Conservation (phyloP, 208 protist genomes). For the Leishmania mexicana region DNA sequence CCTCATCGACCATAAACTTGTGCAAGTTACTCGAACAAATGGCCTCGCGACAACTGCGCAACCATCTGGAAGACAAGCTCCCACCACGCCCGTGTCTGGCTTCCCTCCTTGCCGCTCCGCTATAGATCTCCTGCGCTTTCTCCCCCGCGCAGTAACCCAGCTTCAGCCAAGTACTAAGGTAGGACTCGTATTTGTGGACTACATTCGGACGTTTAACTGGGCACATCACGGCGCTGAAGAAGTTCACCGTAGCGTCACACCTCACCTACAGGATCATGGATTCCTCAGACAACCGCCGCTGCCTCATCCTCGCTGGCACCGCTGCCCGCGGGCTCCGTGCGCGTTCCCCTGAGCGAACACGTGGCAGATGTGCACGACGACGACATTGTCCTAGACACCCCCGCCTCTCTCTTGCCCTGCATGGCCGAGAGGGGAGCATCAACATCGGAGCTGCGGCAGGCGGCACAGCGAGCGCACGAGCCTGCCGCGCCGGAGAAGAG, state of each 20-base stretch:
- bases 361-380: slow-evolving; percentile 42
- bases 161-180: neutral
- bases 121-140: neutral
- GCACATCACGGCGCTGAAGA: neutral
- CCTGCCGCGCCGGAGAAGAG: slow-evolving; percentile 28
- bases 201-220: neutral
- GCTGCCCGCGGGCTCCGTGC: neutral
- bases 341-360: neutral
- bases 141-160: neutral
- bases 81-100: neutral
- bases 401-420: slow-evolving; percentile 33
- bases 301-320: slow-evolving; percentile 1
- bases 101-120: neutral
- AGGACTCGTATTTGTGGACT: neutral
- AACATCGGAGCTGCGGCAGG: slow-evolving; percentile 6
- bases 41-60: neutral
- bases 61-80: neutral
- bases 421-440: neutral
- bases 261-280: neutral
- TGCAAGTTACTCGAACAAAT: neutral
- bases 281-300: neutral
- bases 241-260: too few relatives aligned
- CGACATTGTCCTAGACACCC: slow-evolving; percentile 54
- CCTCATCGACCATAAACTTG: neutral
- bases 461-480: neutral